Percentiles rank a stretch among this genome's conserved stretches.
These are phyloP conservation scores for Saccharomycopsis phalli DNA, from an alignment of 1,139 yeast species.

Conservation along the genomic window DNA sequence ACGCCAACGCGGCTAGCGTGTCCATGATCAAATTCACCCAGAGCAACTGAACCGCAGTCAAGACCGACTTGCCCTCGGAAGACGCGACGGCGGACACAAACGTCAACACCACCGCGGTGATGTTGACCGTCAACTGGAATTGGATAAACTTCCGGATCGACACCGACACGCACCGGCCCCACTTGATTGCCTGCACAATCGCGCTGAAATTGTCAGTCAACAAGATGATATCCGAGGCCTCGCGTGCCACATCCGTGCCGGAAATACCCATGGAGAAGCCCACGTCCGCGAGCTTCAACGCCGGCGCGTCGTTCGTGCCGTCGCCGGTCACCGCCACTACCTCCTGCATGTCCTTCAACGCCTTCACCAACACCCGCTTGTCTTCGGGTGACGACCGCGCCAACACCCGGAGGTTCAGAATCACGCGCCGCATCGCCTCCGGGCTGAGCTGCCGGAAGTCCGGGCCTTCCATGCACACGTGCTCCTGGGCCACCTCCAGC, in stretches of 20 bases:
- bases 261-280: conserved; percentile 93
- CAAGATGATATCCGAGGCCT: conserved; percentile 86
- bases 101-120: conserved; percentile 89
- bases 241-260: conserved; percentile 92
- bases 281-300: conserved; percentile 81
- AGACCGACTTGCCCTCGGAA: conserved; percentile 67
- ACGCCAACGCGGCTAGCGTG: conserved; percentile 92
- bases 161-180: conserved; percentile 97
- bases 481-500: conserved; percentile 36
- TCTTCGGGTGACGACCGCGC: conserved; percentile 97
- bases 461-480: conserved; percentile 89
- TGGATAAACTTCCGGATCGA: conserved; percentile 94
- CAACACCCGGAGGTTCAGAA: conserved; percentile 69
- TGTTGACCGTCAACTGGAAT: conserved; percentile 90
- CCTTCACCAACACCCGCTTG: conserved; percentile 75
- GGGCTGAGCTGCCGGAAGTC: conserved; percentile 58
- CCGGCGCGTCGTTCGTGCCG: conserved; percentile 97
- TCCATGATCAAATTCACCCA: conserved; percentile 99
- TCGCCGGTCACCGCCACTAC: conserved; percentile 99
- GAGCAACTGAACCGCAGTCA: conserved; percentile 92
- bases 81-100: conserved; percentile 91
- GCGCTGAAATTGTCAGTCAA: conserved; percentile 95
- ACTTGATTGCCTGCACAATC: conserved; percentile 94
- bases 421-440: conserved; percentile 48
- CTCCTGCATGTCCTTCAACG: conserved; percentile 73